Base-by-base conservation (phyloP, 306 rosid species). In the Trichosanthes cucumerina region DNA sequence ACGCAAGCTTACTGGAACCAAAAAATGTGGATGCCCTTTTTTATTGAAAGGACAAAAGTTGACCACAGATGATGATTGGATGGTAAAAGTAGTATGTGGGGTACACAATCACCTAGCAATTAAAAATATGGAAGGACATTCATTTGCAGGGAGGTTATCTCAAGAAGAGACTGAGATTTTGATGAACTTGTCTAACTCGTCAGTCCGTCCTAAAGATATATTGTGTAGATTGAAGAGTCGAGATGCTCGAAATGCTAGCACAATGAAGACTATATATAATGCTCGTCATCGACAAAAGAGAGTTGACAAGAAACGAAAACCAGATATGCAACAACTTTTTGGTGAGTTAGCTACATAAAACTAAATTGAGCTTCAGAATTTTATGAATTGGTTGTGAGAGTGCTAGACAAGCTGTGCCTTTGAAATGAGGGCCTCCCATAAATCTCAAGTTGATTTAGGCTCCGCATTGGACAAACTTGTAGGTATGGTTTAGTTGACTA, bases 201-300 rank as follows among this genome's bases (percentile, higher is more conserved):
- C 65, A 68, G 83, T 80, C 15, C 66, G 70, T n/a, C 86, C 86
- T 53, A 80, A 68, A 69, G 86, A 83, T 34, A 83, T 83, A 43
- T 58, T 83, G 83, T 70, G 36, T 39, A 77, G 74, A 6, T 50
- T 83, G 65, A 83, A 83, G 83, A 41, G 65, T 47, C 64, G 81
- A 34, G 83, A 80, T 80, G 78, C 77, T 11, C 78, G 23, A 68
- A 83, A 80, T 80, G 75, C 68, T 77, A 76, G 75, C 33, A 76
- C 81, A 9, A 76, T 83, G 57, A 80, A 81, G 64, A 76, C 83
- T 6, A 77, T 80, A 44, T 80, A 83, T 71, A 83, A 83, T 80
- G 86, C 81, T 54, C 57, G 83, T 19, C 79, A 83, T 50, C 78
- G 77, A 58, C 83, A 83, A 66, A 76, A 78, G 50, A 77, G 74